These are phyloP conservation scores for Coccomyxa sp. DNA, from an alignment of 139 green algal genomes.

Conservation along the genomic window DNA sequence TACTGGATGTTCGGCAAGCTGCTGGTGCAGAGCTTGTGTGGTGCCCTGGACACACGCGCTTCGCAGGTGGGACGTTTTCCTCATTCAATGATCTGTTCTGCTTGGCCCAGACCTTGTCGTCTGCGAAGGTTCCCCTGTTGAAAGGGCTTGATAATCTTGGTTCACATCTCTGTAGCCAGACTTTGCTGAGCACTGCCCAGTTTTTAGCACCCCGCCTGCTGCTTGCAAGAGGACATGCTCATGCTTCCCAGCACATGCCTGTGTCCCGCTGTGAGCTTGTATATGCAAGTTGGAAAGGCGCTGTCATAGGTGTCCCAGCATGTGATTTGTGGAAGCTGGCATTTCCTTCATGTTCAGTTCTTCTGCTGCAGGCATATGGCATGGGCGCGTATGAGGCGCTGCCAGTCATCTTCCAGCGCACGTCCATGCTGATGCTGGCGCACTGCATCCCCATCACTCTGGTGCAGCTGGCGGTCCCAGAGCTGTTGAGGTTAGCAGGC, in stretches of 20 bases:
- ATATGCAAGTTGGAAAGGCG: too few relatives aligned
- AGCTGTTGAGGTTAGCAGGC: constrained; percentile 14
- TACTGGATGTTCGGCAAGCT: constrained; percentile 15
- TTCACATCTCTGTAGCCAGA: too few relatives aligned
- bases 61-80: neutral
- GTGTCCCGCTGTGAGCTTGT: too few relatives aligned
- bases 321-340: too few relatives aligned
- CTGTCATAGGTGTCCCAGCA: too few relatives aligned
- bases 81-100: neutral
- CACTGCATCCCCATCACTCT: constrained; percentile 21
- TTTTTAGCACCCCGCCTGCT: too few relatives aligned
- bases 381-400: neutral
- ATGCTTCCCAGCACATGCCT: too few relatives aligned
- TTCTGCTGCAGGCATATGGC: constrained; percentile 11
- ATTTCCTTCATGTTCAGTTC: too few relatives aligned
- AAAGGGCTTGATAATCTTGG: too few relatives aligned
- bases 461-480: constrained; percentile 11
- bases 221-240: too few relatives aligned
- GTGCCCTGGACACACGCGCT: constrained; percentile 8
- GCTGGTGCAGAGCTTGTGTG: constrained; percentile 2
- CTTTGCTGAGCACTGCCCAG: too few relatives aligned
- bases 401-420: constrained; percentile 10
- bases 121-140: too few relatives aligned
- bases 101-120: neutral
- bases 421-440: neutral